phyloP scores from a whole-genome alignment of 371 early-diverging fungal genomes.

The Scutellospora calospora region DNA sequence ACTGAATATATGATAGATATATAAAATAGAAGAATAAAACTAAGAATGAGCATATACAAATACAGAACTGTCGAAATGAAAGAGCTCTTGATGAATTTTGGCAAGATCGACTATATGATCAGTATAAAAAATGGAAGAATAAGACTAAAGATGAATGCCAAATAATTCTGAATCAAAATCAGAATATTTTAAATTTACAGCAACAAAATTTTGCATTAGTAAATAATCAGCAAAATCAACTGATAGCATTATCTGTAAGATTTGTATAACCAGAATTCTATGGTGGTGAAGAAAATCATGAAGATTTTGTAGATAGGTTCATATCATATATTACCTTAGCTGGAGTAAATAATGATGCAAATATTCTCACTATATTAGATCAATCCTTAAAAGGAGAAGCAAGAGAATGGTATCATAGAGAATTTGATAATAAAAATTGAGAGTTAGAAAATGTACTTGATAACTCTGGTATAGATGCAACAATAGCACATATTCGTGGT shows the following conservation, averaged over 20 bases:
- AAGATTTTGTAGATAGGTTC: not conserved
- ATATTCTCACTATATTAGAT: not conserved
- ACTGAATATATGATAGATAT: too few relatives aligned
- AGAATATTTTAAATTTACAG: too few relatives aligned
- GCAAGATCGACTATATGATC: not conserved
- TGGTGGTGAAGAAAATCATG: not conserved
- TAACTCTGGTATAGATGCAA: not conserved
- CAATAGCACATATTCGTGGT: not conserved
- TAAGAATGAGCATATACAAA: not conserved
- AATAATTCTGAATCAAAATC: too few relatives aligned
- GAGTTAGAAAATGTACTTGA: too few relatives aligned
- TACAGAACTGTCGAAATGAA: not conserved
- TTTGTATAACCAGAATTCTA: not conserved
- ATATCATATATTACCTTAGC: not conserved
- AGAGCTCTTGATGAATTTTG: too few relatives aligned
- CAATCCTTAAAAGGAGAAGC: not conserved
- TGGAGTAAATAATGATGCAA: too few relatives aligned
- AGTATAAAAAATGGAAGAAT: too few relatives aligned
- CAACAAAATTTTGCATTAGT: too few relatives aligned
- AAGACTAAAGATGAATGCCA: too few relatives aligned
- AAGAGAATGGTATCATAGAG: not conserved
- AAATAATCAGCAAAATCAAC: too few relatives aligned
- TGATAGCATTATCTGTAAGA: not conserved
- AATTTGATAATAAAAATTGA: not conserved
- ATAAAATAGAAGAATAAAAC: not conserved